phyloP scores from a whole-genome alignment of 129 eudicot species.

The Kitagawia praeruptora region DNA sequence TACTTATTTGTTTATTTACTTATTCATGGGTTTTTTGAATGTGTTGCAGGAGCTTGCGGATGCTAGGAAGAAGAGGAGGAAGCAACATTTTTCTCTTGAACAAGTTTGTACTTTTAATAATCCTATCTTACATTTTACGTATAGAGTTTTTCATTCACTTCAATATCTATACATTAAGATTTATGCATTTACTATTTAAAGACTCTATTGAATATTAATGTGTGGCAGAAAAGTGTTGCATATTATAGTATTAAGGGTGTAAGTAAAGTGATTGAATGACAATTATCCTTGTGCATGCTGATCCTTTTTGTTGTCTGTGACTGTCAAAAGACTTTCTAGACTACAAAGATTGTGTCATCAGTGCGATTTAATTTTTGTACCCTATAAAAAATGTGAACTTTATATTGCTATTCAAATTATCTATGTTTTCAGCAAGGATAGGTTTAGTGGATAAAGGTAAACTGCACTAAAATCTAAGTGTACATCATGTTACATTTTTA shows the following conservation, averaged over 20 bases:
- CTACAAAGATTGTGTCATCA: background rate
- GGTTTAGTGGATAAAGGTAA: background rate
- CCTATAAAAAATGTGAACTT: too few relatives aligned
- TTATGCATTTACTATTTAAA: too few relatives aligned
- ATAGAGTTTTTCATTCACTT: background rate
- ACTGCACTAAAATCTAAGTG: background rate
- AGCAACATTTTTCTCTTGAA: conserved; percentile 77
- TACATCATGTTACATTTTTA: background rate
- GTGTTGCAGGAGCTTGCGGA: conserved; percentile 68
- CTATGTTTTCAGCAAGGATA: background rate
- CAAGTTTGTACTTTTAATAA: conserved; percentile 33
- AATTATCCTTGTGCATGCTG: background rate
- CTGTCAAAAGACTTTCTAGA: background rate
- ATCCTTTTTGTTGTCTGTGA: background rate
- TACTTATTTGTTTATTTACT: background rate
- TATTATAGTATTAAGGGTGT: background rate
- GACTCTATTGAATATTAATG: background rate
- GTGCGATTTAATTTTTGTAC: background rate
- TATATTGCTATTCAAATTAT: background rate
- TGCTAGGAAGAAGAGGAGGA: conserved; percentile 88
- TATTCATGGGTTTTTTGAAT: background rate
- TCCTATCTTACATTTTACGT: background rate
- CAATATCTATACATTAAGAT: background rate
- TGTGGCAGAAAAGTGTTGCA: background rate
- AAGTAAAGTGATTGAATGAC: background rate